These are phyloP conservation scores for Bryoerythrophyllum caledonicum DNA, from an alignment of 225 moss, liverwort and hornwort species.

Conservation along the genomic window DNA sequence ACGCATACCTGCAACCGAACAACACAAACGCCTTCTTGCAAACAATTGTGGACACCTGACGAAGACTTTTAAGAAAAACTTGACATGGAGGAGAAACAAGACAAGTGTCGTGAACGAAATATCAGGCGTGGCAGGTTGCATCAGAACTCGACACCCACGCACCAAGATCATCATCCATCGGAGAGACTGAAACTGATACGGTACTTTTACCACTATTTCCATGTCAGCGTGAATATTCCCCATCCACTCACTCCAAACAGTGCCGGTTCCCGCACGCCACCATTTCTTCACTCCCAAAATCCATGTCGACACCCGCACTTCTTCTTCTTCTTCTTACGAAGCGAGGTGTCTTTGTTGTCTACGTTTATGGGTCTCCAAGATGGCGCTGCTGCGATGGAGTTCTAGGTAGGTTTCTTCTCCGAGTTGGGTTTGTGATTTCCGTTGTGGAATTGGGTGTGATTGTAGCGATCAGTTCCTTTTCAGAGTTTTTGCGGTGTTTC, in stretches of 20 bases:
- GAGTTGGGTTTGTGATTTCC: not conserved
- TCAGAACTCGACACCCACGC: not conserved
- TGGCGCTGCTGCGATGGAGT: not conserved
- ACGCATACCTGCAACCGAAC: not conserved
- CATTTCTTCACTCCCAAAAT: not conserved
- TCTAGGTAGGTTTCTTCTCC: not conserved
- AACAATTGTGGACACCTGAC: not conserved
- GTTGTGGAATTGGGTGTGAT: not conserved
- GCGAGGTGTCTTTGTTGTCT: too few species aligned
- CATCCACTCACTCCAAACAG: not conserved
- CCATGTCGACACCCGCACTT: not conserved
- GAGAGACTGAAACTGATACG: not conserved
- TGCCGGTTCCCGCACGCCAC: not conserved
- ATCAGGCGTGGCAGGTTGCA: not conserved
- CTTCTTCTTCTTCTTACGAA: too few species aligned
- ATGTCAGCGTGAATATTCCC: not conserved
- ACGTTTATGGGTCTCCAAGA: not conserved
- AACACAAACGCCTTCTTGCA: not conserved
- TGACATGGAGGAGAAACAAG: not conserved
- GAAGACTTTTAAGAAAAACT: not conserved
- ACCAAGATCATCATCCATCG: not conserved
- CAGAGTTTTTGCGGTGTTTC: not conserved
- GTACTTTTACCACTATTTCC: not conserved
- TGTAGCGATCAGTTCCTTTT: not conserved
- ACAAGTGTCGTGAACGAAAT: slow-evolving; percentile 27